phyloP scores from a whole-genome alignment of 2,329 filamentous ascomycete species.

The Colletotrichum salicis region DNA sequence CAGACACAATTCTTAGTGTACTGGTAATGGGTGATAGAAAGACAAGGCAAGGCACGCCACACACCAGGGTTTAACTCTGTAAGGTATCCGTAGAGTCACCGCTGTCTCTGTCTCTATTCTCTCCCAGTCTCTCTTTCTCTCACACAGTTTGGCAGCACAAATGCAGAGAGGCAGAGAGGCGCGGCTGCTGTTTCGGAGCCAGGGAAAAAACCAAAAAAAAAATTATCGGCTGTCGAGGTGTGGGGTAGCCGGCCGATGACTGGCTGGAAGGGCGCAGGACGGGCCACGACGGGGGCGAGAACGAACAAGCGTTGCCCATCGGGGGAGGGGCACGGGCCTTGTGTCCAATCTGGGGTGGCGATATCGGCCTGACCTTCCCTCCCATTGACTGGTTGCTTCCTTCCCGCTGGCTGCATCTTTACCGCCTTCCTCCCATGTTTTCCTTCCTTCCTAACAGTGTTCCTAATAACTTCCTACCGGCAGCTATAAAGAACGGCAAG shows the following conservation, averaged over 20 bases:
- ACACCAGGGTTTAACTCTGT: background rate
- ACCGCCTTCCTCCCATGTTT: background rate
- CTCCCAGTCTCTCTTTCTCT: background rate
- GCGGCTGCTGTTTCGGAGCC: constrained; percentile 25
- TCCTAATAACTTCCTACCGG: background rate
- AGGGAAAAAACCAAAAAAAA: constrained; percentile 29
- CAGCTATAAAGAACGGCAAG: background rate
- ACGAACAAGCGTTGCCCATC: constrained; percentile 21
- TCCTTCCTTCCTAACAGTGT: too few species aligned
- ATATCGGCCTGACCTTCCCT: constrained; percentile 26
- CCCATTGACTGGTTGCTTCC: background rate
- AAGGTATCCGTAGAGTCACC: background rate
- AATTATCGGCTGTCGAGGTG: constrained; percentile 32
- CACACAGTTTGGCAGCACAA: background rate
- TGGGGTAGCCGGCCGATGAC: constrained; percentile 21
- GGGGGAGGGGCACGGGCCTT: constrained; percentile 16
- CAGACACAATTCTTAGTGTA: background rate
- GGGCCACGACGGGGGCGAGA: background rate
- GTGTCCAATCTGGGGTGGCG: constrained; percentile 32
- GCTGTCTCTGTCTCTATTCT: background rate
- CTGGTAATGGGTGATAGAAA: too few species aligned
- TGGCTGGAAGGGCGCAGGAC: background rate
- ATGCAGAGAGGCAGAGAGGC: background rate
- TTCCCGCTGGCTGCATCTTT: constrained; percentile 8
- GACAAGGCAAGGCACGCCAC: too few species aligned